These are phyloP conservation scores for Cercospora janseana DNA, from an alignment of 2,329 filamentous ascomycete species.

Conservation along the genomic window DNA sequence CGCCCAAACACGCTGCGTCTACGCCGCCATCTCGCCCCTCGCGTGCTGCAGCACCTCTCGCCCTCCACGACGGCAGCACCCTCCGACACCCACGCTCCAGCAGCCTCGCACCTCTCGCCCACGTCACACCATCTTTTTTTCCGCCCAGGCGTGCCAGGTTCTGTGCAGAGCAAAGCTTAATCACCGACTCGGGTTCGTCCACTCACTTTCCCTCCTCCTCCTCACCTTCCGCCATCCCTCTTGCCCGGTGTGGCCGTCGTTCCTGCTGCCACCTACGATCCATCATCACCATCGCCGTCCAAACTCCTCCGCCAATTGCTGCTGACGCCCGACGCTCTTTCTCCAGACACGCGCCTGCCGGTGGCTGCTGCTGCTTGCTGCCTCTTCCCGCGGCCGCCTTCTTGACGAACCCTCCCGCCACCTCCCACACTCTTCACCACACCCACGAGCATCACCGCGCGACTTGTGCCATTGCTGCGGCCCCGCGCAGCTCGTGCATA, in stretches of 20 bases:
- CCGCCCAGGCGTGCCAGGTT: constrained; percentile 10
- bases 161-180: constrained; percentile 9
- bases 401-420: constrained; percentile 1
- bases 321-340: background rate
- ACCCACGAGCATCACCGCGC: constrained; percentile 9
- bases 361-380: constrained; percentile 10
- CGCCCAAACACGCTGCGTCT: background rate
- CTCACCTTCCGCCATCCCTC: constrained; percentile 1
- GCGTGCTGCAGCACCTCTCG: background rate
- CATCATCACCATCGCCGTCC: constrained; percentile 6
- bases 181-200: constrained; percentile 7
- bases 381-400: background rate
- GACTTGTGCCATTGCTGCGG: background rate
- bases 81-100: background rate
- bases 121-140: constrained; percentile 14
- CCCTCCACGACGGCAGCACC: background rate
- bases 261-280: too few relatives aligned
- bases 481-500: constrained; percentile 4
- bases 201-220: constrained; percentile 7
- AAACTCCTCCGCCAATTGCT: background rate
- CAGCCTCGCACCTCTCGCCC: background rate
- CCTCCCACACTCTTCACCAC: constrained; percentile 4
- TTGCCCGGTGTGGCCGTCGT: background rate
- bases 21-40: background rate
- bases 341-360: background rate